A percentile compares a stretch with the other conserved stretches of the same genome.
Evolutionary conservation across 306 rosid species (phyloP).

Genomic region (Acmispon strigosus): DNA sequence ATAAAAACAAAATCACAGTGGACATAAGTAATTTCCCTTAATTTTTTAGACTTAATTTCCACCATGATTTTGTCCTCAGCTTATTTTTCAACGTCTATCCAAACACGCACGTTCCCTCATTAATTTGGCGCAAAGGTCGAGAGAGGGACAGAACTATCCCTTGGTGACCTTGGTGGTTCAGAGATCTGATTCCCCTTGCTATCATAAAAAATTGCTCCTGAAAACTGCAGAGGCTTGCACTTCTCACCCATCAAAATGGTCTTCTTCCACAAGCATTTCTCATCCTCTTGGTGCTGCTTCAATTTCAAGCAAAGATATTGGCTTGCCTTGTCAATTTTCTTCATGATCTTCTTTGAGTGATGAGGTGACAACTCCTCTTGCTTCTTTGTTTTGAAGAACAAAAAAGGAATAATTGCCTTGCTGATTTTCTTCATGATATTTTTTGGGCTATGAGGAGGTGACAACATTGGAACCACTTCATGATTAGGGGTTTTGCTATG

Average conservation of each 20-base stretch:
- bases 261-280: slow-evolving; percentile 40
- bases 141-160: neutral
- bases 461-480: neutral
- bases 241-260: slow-evolving; percentile 43
- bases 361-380: neutral
- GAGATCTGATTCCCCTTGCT: slow-evolving; percentile 27
- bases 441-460: neutral
- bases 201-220: slow-evolving; percentile 46
- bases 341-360: neutral
- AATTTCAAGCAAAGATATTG: neutral
- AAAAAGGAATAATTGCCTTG: neutral
- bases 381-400: slow-evolving; percentile 2
- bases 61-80: no score
- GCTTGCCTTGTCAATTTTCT: slow-evolving; percentile 8
- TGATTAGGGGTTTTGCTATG: neutral
- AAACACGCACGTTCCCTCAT: no score
- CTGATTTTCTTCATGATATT: slow-evolving; percentile 8
- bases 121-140: neutral
- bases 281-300: neutral
- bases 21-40: no score
- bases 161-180: slow-evolving; percentile 35
- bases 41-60: no score
- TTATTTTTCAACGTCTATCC: no score
- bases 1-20: no score
- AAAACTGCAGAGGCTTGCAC: slow-evolving; percentile 31